Evolutionary conservation across 2,329 filamentous ascomycete genomes (phyloP).

Genomic region (Xylaria multiplex): DNA sequence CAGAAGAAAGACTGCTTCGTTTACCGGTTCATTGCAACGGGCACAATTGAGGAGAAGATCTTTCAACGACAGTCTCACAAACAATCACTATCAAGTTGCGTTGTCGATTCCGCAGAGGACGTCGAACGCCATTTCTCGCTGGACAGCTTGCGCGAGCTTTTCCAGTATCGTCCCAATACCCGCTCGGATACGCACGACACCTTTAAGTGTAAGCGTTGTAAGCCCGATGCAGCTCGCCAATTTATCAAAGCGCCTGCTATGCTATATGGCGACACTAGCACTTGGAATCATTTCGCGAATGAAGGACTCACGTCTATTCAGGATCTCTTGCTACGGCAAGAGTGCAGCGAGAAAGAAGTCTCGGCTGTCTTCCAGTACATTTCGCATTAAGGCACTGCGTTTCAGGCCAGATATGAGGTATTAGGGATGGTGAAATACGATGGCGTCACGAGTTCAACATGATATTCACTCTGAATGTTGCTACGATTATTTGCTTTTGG

Average conservation of each 20-base stretch:
- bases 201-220: conserved; percentile 97
- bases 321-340: conserved; percentile 88
- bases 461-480: conserved; percentile 11
- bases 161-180: conserved; percentile 88
- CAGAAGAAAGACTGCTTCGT: conserved; percentile 99
- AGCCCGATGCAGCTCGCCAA: conserved; percentile 81
- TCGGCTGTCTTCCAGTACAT: conserved; percentile 99
- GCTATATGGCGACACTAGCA: conserved; percentile 96
- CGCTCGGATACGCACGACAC: conserved; percentile 96
- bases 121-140: conserved; percentile 96
- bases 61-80: conserved; percentile 99
- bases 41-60: conserved; percentile 98
- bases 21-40: conserved; percentile 98
- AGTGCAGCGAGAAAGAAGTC: conserved; percentile 79
- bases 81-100: conserved; percentile 93
- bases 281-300: conserved; percentile 98
- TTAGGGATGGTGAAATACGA: neutral
- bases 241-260: conserved; percentile 91
- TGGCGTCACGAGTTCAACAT: conserved; percentile 1
- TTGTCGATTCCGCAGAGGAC: conserved; percentile 95
- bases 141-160: conserved; percentile 89
- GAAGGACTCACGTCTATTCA: conserved; percentile 83
- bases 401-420: neutral
- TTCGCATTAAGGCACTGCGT: conserved; percentile 69
- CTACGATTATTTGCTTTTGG: conserved; percentile 21